Evolutionary conservation across 441 rosid species (phyloP), one percentile per base, ranked within the genome.

Genomic region (Pelargonium fulgidum): DNA sequence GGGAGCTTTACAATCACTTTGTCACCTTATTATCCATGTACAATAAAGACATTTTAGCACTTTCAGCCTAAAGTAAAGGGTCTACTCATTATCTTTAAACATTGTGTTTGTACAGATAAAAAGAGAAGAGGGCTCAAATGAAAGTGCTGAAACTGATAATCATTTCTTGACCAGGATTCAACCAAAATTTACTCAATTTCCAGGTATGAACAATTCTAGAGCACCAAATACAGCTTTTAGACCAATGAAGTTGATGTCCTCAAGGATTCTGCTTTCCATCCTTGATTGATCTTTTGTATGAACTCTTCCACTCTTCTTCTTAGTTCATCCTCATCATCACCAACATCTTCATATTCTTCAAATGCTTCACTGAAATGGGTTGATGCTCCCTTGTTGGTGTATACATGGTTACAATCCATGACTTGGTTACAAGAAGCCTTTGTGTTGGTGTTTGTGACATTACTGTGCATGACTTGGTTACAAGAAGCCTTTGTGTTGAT

Each of bases 251-350:
- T 13, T 11, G 73, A 71, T 9, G 73, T 47, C 64, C 48, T 77
- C 29, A 75, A 63, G 64, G 65, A 77, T 71, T 91, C 91, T 67
- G 70, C 81, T 66, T 69, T 84, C 95, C 94, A 83, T 73, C 79
- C 87, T 39, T 75, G 74, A 39, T 85, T 82, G 24, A 84, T 81
- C 64, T 84, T 83, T 12, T 77, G 75, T 19, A 87, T 89, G 58
- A 89, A 87, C 54, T 85, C 89, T 73, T 90, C 94, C 4, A 76
- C 75, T 73, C 84, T 79, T 84, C 76, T 86, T 62, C 79, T 73
- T 67, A 88, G 75, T 68, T 82, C 81, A 66, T 86, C 83, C 2
- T 75, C 85, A 4, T 70, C 64, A 0, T 39, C 44, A 39, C 68
- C 71, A 0, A 0, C 12, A 16, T 14, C 56, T 1, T 65, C 64